Evolutionary conservation across 345 rosid species (phyloP).

Genomic region (Populus deltoides): DNA sequence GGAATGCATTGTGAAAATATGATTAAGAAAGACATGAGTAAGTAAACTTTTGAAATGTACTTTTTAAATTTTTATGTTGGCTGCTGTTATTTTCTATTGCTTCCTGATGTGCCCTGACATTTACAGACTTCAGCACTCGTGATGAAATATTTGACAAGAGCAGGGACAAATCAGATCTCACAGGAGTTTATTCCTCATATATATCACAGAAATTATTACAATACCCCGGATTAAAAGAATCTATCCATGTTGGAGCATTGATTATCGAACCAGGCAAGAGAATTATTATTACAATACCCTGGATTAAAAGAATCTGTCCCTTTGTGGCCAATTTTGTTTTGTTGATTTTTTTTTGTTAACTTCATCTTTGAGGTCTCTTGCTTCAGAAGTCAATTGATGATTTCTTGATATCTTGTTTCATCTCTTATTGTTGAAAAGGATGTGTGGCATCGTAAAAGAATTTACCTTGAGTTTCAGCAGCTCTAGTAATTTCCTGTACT

Average conservation of each 20-base stretch:
- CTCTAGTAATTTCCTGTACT: too few relatives aligned
- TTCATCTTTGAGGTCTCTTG: neutral
- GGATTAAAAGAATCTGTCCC: too few relatives aligned
- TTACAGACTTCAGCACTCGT: constrained; percentile 61
- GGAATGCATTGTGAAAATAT: constrained; percentile 31
- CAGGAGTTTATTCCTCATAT: constrained; percentile 54
- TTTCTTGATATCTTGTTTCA: neutral
- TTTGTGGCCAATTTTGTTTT: neutral
- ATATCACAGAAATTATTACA: constrained; percentile 51
- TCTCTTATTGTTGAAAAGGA: neutral
- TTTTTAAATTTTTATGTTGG: constrained; percentile 8
- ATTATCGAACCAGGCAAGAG: constrained; percentile 90
- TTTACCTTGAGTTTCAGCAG: too few relatives aligned
- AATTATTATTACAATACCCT: neutral
- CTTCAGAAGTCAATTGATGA: neutral
- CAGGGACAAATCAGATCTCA: constrained; percentile 65
- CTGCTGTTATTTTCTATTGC: neutral
- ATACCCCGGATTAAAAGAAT: constrained; percentile 29
- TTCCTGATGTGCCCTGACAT: constrained; percentile 20
- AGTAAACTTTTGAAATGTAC: constrained; percentile 13
- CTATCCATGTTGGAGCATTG: constrained; percentile 63
- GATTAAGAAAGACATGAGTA: constrained; percentile 40
- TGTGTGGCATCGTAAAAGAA: neutral
- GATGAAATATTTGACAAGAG: constrained; percentile 60
- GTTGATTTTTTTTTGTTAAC: neutral